Conservation (phyloP, 352 stramenopile genomes). For the Phytopythium delawarense region DNA sequence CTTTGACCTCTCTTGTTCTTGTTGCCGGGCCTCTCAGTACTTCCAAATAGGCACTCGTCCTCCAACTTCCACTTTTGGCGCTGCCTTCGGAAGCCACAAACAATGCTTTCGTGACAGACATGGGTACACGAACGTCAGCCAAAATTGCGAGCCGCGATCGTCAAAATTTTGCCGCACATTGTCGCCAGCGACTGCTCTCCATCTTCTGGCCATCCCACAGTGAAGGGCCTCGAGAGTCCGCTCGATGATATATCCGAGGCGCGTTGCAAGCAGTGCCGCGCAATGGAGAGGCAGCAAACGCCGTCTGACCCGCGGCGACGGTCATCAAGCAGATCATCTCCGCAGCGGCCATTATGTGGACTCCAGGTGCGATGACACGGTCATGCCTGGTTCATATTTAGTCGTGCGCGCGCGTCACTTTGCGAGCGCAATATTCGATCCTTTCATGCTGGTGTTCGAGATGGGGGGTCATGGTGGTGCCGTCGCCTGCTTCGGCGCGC, state of each 20-base stretch:
- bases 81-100: too few relatives aligned
- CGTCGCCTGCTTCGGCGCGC: background rate
- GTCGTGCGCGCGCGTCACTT: background rate
- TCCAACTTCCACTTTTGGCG: too few relatives aligned
- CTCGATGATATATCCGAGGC: background rate
- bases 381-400: background rate
- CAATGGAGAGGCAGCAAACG: too few relatives aligned
- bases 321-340: background rate
- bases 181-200: background rate
- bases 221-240: background rate
- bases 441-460: background rate
- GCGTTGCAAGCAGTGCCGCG: background rate
- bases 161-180: background rate
- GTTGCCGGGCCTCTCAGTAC: too few relatives aligned
- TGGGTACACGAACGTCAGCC: background rate
- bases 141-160: background rate
- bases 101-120: background rate
- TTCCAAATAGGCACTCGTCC: too few relatives aligned
- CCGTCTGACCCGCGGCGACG: background rate
- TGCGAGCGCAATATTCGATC: background rate
- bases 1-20: too few relatives aligned
- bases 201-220: background rate
- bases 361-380: background rate
- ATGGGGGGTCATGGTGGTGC: too few relatives aligned
- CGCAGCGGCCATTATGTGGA: background rate